Conservation (phyloP, 108 stramenopile species). For the Thalassiosira profunda region DNA sequence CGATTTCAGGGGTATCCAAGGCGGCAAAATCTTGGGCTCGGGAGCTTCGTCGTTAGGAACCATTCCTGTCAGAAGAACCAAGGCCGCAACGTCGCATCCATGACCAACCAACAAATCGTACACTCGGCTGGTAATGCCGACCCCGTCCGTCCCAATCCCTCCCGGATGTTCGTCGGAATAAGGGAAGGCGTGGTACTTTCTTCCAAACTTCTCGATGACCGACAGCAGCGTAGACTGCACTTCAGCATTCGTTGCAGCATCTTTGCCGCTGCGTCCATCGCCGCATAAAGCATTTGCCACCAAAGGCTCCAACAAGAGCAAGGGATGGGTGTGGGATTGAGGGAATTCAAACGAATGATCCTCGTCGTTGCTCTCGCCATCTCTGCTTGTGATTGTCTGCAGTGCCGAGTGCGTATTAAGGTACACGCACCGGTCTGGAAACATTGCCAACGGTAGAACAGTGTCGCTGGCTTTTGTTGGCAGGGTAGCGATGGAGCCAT, state of each 20-base stretch:
- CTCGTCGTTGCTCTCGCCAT: slow-evolving; percentile 64
- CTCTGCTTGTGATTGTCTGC: too few relatives aligned
- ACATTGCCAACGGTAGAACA: slow-evolving; percentile 55
- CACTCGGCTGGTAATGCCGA: slow-evolving; percentile 68
- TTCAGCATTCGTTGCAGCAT: slow-evolving; percentile 12
- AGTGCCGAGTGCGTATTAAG: slow-evolving; percentile 48
- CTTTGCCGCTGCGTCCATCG: slow-evolving; percentile 42
- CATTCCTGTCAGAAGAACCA: slow-evolving; percentile 78
- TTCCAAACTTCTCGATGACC: slow-evolving; percentile 84
- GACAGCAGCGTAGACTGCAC: slow-evolving; percentile 56
- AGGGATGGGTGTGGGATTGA: slow-evolving; percentile 60
- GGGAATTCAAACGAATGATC: slow-evolving; percentile 59
- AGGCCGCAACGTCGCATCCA: slow-evolving; percentile 63
- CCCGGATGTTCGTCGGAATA: slow-evolving; percentile 79
- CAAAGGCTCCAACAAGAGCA: slow-evolving; percentile 81
- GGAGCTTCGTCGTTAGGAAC: slow-evolving; percentile 43
- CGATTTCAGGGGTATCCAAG: slow-evolving; percentile 69
- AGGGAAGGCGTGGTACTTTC: slow-evolving; percentile 72
- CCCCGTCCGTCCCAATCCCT: slow-evolving; percentile 76
- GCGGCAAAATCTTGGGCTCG: slow-evolving; percentile 63
- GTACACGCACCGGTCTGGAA: slow-evolving; percentile 79
- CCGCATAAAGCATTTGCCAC: slow-evolving; percentile 82
- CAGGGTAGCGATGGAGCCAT: slow-evolving; percentile 67
- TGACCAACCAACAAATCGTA: slow-evolving; percentile 67
- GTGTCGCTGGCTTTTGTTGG: slow-evolving; percentile 51